Base-by-base conservation (phyloP, 768 basidiomycete species). In the Leucocoprinus leucothites region DNA sequence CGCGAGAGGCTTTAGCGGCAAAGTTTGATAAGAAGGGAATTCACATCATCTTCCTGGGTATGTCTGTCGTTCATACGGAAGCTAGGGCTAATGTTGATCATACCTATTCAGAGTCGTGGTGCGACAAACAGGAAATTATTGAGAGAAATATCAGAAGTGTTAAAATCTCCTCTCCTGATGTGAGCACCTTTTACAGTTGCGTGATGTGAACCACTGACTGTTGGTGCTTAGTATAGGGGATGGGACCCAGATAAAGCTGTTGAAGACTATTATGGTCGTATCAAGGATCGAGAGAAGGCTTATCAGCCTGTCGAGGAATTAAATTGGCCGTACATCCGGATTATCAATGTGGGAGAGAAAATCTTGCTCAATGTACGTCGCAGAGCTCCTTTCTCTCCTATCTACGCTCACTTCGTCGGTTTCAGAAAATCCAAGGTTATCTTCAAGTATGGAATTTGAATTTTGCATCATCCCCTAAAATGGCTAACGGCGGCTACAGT, bases 111-210 rank as follows among this genome's bases (percentile, higher is more conserved):
- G 96, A 99, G 69, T 89, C 90, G 18, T 64, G 91, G 14, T 98
- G 97, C 67, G 91, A 94, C 66, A 87, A 94, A 63, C 83, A 88
- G 56, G 91, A 95, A 58, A 88, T 98, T 52, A 94, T 99, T 58
- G 88, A 96, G 61, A 84, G 81, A 2, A 99, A 99, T 65, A 98
- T 97, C 51, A 82, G 97, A 44, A 92, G 84, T 60, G 96, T 98
- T 72, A 98, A 99, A 80, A 91, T 99, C 47, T 97, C 95, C 7
- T 98, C 96, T 13, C 97, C 96, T 3, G 96, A 99, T 69, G 96
- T 94, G 64, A 40, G 91, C 78, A 18, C 44, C 41, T 24, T 42
- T 53, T 47, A 11, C 16, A 36, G 22, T 6, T 48, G 24, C 22
- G 24, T 40, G 35, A 51, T 19, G 47, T 21, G 24, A 24, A 16